Percentiles rank a stretch among this genome's conserved stretches.
phyloP scores from a whole-genome alignment of 208 protist species.

The Trypanosoma lewisi region DNA sequence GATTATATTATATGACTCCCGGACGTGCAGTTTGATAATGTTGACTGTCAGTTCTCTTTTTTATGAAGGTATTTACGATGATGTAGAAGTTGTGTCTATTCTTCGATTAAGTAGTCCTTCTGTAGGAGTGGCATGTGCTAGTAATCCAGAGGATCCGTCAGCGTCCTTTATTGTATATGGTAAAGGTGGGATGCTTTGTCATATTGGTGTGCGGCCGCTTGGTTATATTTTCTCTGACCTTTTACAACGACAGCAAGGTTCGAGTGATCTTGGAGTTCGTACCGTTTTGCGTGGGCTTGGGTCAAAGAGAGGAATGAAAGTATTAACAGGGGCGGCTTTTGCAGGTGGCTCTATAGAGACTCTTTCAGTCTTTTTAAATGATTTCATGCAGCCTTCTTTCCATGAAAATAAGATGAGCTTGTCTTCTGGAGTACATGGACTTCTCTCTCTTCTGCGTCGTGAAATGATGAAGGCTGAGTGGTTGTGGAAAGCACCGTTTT shows the following conservation, averaged over 20 bases:
- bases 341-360: conserved; percentile 4
- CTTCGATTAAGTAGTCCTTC: conserved; percentile 34
- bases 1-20: conserved; percentile 47
- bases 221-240: conserved; percentile 16
- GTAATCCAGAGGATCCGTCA: conserved; percentile 19
- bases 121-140: conserved; percentile 35
- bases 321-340: conserved; percentile 10
- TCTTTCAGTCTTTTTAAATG: conserved; percentile 10
- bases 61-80: conserved; percentile 30
- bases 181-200: conserved; percentile 31
- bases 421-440: conserved; percentile 8
- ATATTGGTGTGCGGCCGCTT: conserved; percentile 24
- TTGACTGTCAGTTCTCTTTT: conserved; percentile 36
- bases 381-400: conserved; percentile 17
- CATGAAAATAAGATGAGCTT: conserved; percentile 1
- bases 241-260: not conserved
- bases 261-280: not conserved
- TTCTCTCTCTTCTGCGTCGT: conserved; percentile 12
- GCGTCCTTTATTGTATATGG: conserved; percentile 58
- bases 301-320: conserved; percentile 9
- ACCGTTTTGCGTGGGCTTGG: conserved; percentile 12
- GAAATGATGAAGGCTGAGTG: conserved; percentile 5
- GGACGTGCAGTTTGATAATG: conserved; percentile 38
- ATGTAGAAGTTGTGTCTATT: conserved; percentile 41
- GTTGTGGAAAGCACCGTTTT: conserved; percentile 13